Conservation (phyloP, 306 rosid species). For the barrel medic (Medicago truncatula) region MtrunA17r5.0-ANR NC_053044.1:38479001-38479500, state of each 20-base stretch:
- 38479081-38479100: too few relatives aligned
- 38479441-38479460: neutral
- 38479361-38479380: slow-evolving; percentile 11
- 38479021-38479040: too few relatives aligned
- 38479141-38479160: neutral
- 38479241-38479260: slow-evolving; percentile 7
- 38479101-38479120: too few relatives aligned
- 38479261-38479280: slow-evolving; percentile 20
- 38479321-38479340: slow-evolving; percentile 6
- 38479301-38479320: slow-evolving; percentile 22
- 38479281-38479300: slow-evolving; percentile 1
- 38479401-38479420: slow-evolving; percentile 1
- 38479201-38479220: neutral
- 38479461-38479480: slow-evolving; percentile 24
- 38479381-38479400: slow-evolving; percentile 15
- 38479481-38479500: slow-evolving; percentile 16
- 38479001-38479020: too few relatives aligned
- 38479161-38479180: neutral
- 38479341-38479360: slow-evolving; percentile 2
- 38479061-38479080: too few relatives aligned
- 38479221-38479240: neutral
- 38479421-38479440: neutral
- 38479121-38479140: neutral
- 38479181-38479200: neutral
- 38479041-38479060: too few relatives aligned